Conservation (phyloP, 2,329 filamentous ascomycete genomes). For the Tolypocladium inflatum region DNA sequence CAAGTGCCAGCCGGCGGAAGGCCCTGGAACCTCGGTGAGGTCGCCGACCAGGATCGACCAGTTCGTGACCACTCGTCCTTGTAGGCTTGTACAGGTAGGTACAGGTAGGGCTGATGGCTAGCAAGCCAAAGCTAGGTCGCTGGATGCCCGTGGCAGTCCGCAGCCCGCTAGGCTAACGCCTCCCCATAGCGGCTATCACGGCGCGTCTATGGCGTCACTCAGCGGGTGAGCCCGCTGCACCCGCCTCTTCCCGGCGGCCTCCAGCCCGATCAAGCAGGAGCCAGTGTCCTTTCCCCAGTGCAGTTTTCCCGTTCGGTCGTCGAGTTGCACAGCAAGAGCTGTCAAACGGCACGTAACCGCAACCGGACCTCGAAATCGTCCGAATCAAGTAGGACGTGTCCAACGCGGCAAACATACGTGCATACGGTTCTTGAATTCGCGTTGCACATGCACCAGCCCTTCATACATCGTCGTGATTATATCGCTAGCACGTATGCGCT, state of each 20-base stretch:
- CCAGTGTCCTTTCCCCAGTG: no score
- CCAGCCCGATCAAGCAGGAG: background rate
- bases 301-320: background rate
- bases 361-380: background rate
- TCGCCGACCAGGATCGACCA: background rate
- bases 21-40: background rate
- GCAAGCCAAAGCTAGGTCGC: no score
- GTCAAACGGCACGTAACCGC: background rate
- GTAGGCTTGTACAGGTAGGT: no score
- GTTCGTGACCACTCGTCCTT: background rate
- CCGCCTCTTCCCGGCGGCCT: background rate
- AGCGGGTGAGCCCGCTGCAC: background rate
- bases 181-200: background rate
- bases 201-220: background rate
- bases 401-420: background rate
- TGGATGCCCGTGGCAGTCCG: background rate
- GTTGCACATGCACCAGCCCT: background rate
- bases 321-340: background rate
- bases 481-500: background rate
- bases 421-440: background rate
- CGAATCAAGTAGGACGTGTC: background rate
- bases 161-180: no score
- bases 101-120: background rate
- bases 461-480: background rate
- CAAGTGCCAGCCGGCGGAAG: background rate